Evolutionary conservation across 495 filamentous ascomycete species (phyloP).

Genomic region (Aspergillus nidulans): DNA sequence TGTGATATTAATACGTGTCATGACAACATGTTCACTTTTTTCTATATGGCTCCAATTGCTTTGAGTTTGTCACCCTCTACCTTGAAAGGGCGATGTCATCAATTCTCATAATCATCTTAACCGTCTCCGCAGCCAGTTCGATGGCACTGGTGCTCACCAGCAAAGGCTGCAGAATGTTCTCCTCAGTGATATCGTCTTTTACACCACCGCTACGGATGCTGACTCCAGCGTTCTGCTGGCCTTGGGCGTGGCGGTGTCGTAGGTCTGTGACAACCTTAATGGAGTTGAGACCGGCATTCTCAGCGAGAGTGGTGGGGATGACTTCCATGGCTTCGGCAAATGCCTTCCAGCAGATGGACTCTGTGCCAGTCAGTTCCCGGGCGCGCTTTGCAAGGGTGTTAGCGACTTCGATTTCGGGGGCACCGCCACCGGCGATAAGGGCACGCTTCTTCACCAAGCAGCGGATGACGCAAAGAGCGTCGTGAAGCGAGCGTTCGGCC

Average conservation of each 20-base stretch:
- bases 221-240: constrained; percentile 92
- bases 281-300: constrained; percentile 94
- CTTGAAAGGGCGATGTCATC: constrained; percentile 81
- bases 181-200: constrained; percentile 88
- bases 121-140: constrained; percentile 93
- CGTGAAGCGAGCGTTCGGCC: constrained; percentile 91
- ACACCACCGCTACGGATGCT: constrained; percentile 97
- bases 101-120: constrained; percentile 98
- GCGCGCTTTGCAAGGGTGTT: constrained; percentile 73
- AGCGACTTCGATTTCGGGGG: constrained; percentile 92
- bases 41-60: constrained; percentile 11
- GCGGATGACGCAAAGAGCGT: constrained; percentile 94
- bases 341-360: constrained; percentile 96
- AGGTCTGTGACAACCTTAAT: constrained; percentile 99
- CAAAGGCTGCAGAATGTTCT: constrained; percentile 95
- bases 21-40: constrained; percentile 18
- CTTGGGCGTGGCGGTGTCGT: constrained; percentile 86
- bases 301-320: constrained; percentile 91
- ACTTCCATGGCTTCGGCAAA: constrained; percentile 98
- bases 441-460: constrained; percentile 99
- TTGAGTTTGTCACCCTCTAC: constrained; percentile 25
- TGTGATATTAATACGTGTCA: constrained; percentile 21
- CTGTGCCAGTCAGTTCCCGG: constrained; percentile 80
- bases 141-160: constrained; percentile 96
- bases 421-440: constrained; percentile 91